Evolutionary conservation across 257 asterid genomes (phyloP).

Genomic region (Lithospermum erythrorhizon): DNA sequence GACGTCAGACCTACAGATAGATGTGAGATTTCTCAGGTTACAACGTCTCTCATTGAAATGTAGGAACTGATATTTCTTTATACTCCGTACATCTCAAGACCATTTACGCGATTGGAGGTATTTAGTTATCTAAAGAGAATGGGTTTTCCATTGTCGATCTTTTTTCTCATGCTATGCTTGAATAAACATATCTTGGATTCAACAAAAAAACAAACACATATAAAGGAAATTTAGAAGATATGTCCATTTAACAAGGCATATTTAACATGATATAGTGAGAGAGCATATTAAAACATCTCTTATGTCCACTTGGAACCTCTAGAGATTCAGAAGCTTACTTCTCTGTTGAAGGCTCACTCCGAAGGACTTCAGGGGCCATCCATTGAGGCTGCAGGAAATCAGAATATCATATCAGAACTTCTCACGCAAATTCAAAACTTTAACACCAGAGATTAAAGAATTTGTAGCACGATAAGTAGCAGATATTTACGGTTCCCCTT

Average conservation of each 20-base stretch:
- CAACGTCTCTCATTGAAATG: not conserved
- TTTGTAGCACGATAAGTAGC: not conserved
- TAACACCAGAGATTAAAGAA: too few species aligned
- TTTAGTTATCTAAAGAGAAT: too few species aligned
- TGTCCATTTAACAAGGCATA: not conserved
- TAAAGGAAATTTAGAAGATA: not conserved
- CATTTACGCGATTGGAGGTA: too few species aligned
- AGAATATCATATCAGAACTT: conserved; percentile 4
- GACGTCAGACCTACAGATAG: conserved; percentile 48
- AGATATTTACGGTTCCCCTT: conserved; percentile 56
- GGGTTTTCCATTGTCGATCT: too few species aligned
- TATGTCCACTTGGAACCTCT: not conserved
- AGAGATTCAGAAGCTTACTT: conserved; percentile 32
- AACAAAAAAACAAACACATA: not conserved
- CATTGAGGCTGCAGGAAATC: conserved; percentile 56
- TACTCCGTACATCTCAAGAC: too few species aligned
- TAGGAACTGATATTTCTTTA: not conserved
- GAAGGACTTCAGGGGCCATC: conserved; percentile 91
- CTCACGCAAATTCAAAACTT: not conserved
- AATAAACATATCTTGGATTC: not conserved
- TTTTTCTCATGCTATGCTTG: too few species aligned
- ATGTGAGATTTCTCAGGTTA: not conserved
- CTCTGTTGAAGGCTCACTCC: conserved; percentile 67
- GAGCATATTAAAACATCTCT: not conserved
- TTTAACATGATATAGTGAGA: not conserved